Evolutionary conservation across 352 stramenopile genomes (phyloP).

Genomic region (Phytophthora pini): DNA sequence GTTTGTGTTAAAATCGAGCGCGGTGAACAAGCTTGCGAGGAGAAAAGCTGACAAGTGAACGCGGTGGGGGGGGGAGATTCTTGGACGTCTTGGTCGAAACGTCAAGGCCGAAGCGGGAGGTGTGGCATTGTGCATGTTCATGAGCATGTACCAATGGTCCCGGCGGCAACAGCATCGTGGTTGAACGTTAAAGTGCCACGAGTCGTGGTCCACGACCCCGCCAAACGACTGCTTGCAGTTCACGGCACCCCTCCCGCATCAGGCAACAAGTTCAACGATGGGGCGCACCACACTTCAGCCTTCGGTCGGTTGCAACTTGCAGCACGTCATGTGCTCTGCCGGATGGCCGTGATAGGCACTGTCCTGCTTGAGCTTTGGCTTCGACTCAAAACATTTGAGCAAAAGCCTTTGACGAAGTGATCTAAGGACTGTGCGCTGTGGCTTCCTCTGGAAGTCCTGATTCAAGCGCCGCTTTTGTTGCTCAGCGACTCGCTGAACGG

Average conservation of each 20-base stretch:
- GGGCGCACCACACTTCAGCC: slow-evolving; percentile 25
- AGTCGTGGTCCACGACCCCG: slow-evolving; percentile 1
- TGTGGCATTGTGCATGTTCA: no score
- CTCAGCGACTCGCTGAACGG: not conserved
- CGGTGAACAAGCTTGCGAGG: not conserved
- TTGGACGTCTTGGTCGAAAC: no score
- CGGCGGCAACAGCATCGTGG: slow-evolving; percentile 7
- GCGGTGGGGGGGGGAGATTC: no score
- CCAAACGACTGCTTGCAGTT: slow-evolving; percentile 30
- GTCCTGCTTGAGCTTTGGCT: slow-evolving; percentile 2
- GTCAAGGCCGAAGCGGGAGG: no score
- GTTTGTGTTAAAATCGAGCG: not conserved
- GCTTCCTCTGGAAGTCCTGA: no score
- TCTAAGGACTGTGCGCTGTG: no score
- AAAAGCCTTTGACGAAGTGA: no score
- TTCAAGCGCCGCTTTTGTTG: no score
- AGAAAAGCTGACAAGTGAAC: no score
- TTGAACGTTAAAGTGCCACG: slow-evolving; percentile 8
- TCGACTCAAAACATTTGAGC: no score
- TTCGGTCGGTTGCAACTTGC: not conserved
- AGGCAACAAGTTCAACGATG: slow-evolving; percentile 37
- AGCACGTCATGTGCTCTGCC: slow-evolving; percentile 7
- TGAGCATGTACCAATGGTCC: no score
- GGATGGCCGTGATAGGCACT: not conserved
- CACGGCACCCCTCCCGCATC: slow-evolving; percentile 23